Evolutionary conservation across 192 early-diverging fungal species (phyloP).

Genomic region (Diversispora epigaea): DNA sequence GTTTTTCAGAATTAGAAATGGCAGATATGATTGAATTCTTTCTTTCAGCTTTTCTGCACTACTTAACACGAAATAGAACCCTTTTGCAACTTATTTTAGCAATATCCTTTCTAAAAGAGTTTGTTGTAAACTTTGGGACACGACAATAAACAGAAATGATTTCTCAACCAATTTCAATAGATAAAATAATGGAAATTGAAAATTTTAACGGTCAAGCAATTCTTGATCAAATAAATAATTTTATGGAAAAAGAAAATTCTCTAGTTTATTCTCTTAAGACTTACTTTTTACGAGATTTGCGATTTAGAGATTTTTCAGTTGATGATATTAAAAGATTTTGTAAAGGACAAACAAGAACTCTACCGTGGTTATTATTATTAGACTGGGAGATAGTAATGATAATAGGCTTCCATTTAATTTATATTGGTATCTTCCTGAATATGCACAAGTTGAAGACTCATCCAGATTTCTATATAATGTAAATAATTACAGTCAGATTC

Average conservation of each 20-base stretch:
- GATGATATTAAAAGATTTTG: slow-evolving; percentile 23
- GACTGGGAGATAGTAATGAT: slow-evolving; percentile 1
- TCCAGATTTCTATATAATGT: background rate
- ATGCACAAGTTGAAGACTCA: background rate
- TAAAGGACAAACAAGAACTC: background rate
- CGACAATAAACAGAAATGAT: background rate
- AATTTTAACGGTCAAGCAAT: background rate
- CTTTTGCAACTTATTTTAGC: slow-evolving; percentile 19
- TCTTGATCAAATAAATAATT: slow-evolving; percentile 14
- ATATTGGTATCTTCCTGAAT: slow-evolving; percentile 3
- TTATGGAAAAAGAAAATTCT: background rate
- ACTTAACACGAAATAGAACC: background rate
- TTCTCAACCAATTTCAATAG: background rate
- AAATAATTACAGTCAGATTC: background rate
- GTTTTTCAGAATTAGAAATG: slow-evolving; percentile 8
- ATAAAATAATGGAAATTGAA: background rate
- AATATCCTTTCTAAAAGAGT: slow-evolving; percentile 31
- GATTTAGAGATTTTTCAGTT: slow-evolving; percentile 14
- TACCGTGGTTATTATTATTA: slow-evolving; percentile 24
- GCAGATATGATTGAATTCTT: background rate
- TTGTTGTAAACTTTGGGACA: slow-evolving; percentile 12
- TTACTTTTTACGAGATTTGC: slow-evolving; percentile 29
- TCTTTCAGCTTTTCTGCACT: background rate
- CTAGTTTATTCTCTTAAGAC: slow-evolving; percentile 24
- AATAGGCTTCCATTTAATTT: slow-evolving; percentile 25